Base-by-base conservation (phyloP, 2,329 filamentous ascomycete genomes). In the Fusarium sp. region DNA sequence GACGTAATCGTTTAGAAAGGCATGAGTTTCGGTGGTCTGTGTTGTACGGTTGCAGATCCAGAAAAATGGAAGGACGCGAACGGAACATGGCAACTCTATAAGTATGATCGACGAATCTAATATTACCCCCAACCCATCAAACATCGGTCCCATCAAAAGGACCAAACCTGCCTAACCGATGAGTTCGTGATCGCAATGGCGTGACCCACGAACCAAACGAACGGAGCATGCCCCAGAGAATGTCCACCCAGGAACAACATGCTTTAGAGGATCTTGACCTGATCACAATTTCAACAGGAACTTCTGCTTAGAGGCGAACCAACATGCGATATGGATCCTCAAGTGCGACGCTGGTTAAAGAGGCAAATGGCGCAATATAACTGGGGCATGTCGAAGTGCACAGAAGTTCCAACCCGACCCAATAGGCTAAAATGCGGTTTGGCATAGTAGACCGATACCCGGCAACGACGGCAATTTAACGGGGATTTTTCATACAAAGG, bases 111-210 rank as follows among this genome's bases (percentile, higher is more conserved):
- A 52, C 25, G 13, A 10, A 32, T 52, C 48, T 20, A 52, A 5
- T 10, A n/a, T 13, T 7, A 1, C 6, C 13, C n/a, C 25, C 2
- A 30, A 3, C 48, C 6, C 13, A 9, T n/a, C 25, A 30, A 32
- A 52, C 48, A 13, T 32, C 1, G 25, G 66, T 45, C 66, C 66
- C 66, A 68, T 68, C 41, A 3, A 71, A 45, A 20, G 4, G 34
- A 13, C 50, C 23, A 16, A 32, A 54, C 25, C 4, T 52, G 25
- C 8, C n/a, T 16, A 52, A 52, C 25, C 9, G 3, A 32, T 14
- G 14, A 52, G 48, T 52, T 52, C 18, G 25, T 52, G 48, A 52
- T 32, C 6, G 6, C 13, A 52, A 52, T 52, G 48, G 48, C 48
- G 48, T 52, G 48, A 52, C 25, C 16, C 18, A 32, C 18, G 48